Percentiles rank a stretch among this genome's conserved stretches.
phyloP scores from a whole-genome alignment of 805 yeast genomes.

The Saturnispora halmiae region DNA sequence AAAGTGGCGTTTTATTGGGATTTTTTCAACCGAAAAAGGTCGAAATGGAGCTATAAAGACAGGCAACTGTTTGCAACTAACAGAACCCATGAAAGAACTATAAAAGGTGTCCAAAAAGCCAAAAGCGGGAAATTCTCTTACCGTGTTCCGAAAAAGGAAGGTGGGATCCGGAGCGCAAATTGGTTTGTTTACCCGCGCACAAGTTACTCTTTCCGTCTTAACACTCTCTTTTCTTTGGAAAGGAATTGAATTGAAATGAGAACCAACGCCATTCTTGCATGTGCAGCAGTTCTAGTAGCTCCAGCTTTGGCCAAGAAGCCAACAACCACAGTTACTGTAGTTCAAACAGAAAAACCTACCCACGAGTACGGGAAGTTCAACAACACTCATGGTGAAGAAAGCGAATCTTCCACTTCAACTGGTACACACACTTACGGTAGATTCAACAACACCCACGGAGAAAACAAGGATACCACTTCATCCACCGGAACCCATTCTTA shows the following conservation, averaged over 20 bases:
- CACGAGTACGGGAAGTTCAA: conserved; percentile 43
- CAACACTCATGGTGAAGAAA: conserved; percentile 32
- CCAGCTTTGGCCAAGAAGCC: conserved; percentile 21
- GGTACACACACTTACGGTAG: conserved; percentile 49
- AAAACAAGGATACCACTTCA: conserved; percentile 30
- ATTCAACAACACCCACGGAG: conserved; percentile 41
- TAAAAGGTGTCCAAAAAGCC: too few relatives aligned
- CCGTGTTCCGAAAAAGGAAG: neutral
- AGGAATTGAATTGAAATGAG: conserved; percentile 28
- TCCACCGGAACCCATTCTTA: conserved; percentile 40
- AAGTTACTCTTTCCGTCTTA: neutral
- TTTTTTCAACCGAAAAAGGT: too few relatives aligned
- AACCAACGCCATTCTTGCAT: conserved; percentile 23
- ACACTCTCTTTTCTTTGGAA: neutral
- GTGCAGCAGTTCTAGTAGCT: conserved; percentile 29
- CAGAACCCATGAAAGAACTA: too few relatives aligned
- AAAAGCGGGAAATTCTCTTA: neutral
- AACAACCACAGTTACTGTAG: conserved; percentile 28
- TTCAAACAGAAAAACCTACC: conserved; percentile 29
- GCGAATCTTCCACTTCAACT: conserved; percentile 28
- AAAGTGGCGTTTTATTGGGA: too few relatives aligned
- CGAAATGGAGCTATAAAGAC: too few relatives aligned
- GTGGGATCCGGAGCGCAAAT: neutral
- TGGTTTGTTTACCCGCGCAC: conserved; percentile 6
- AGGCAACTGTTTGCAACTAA: too few relatives aligned